Evolutionary conservation across 192 early-diverging fungal species (phyloP).

Genomic region (Entophlyctis helioformis): DNA sequence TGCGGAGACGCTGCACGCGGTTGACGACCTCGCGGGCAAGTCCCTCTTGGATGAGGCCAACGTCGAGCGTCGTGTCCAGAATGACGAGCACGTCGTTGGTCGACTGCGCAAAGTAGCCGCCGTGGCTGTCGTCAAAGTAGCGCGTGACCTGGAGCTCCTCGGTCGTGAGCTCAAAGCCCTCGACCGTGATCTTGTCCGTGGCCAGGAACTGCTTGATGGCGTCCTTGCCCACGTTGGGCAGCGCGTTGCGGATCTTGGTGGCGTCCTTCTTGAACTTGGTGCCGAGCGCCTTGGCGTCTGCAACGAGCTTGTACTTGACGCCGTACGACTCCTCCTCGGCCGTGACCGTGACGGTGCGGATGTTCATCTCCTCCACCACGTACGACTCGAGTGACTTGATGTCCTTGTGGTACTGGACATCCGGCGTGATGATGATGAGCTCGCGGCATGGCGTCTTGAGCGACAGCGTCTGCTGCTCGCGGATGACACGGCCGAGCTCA

Average conservation of each 20-base stretch:
- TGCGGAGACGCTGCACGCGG: slow-evolving; percentile 89
- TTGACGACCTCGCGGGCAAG: slow-evolving; percentile 92
- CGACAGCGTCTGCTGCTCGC: slow-evolving; percentile 83
- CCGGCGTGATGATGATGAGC: slow-evolving; percentile 81
- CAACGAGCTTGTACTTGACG: slow-evolving; percentile 84
- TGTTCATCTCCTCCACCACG: slow-evolving; percentile 79
- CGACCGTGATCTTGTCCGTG: slow-evolving; percentile 56
- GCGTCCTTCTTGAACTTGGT: slow-evolving; percentile 82
- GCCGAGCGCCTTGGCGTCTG: slow-evolving; percentile 83
- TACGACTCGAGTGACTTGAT: slow-evolving; percentile 73
- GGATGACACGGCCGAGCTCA: slow-evolving; percentile 80
- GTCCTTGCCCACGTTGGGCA: slow-evolving; percentile 58
- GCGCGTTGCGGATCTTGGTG: slow-evolving; percentile 72
- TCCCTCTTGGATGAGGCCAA: slow-evolving; percentile 77
- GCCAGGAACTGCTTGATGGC: slow-evolving; percentile 72
- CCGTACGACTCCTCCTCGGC: slow-evolving; percentile 84
- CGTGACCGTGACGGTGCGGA: slow-evolving; percentile 77
- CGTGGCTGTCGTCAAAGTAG: slow-evolving; percentile 66
- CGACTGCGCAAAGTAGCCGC: slow-evolving; percentile 61
- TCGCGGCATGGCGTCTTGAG: slow-evolving; percentile 92
- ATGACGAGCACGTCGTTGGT: slow-evolving; percentile 80
- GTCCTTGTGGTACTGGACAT: slow-evolving; percentile 79
- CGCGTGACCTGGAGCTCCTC: slow-evolving; percentile 76
- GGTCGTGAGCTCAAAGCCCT: slow-evolving; percentile 63
- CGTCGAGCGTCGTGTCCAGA: slow-evolving; percentile 71